These are phyloP conservation scores for Pythium sukuiense DNA, from an alignment of 352 stramenopile species.

Conservation along the genomic window DNA sequence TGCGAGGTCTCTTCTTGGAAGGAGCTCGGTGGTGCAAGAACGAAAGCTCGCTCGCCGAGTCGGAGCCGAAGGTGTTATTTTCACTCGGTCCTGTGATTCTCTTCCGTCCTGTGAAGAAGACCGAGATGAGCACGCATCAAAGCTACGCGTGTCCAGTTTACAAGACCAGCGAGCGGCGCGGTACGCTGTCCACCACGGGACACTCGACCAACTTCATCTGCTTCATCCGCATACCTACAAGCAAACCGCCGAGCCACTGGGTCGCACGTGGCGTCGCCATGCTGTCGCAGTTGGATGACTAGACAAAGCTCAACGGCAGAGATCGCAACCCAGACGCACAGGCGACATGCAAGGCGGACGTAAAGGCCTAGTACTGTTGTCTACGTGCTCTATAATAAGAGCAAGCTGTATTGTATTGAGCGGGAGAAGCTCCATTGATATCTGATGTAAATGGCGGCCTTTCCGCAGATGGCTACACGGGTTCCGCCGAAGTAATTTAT, in stretches of 20 bases:
- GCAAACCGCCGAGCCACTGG: slow-evolving; percentile 87
- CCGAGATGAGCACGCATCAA: slow-evolving; percentile 57
- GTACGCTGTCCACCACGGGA: slow-evolving; percentile 91
- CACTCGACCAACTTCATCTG: slow-evolving; percentile 96
- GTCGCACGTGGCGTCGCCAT: slow-evolving; percentile 93
- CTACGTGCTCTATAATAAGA: background rate
- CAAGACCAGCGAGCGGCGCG: slow-evolving; percentile 91
- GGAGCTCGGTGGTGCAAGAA: slow-evolving; percentile 86
- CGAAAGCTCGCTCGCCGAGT: slow-evolving; percentile 70
- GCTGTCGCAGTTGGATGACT: slow-evolving; percentile 90
- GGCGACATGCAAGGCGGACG: background rate
- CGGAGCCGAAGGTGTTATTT: slow-evolving; percentile 88
- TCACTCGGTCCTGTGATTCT: slow-evolving; percentile 80
- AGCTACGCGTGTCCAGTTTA: slow-evolving; percentile 94
- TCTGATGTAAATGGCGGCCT: too few species aligned
- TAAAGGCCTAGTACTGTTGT: slow-evolving; percentile 2
- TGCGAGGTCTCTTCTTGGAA: slow-evolving; percentile 88
- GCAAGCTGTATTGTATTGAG: background rate
- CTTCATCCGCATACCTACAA: slow-evolving; percentile 88
- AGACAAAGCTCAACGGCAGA: slow-evolving; percentile 11
- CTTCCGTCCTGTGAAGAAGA: slow-evolving; percentile 81
- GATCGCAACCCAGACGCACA: background rate
- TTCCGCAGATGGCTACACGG: background rate
- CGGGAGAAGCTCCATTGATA: background rate
- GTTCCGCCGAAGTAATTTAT: slow-evolving; percentile 6